Evolutionary conservation across 2,329 filamentous ascomycete genomes (phyloP).

Genomic region (Aspergillus sp.): DNA sequence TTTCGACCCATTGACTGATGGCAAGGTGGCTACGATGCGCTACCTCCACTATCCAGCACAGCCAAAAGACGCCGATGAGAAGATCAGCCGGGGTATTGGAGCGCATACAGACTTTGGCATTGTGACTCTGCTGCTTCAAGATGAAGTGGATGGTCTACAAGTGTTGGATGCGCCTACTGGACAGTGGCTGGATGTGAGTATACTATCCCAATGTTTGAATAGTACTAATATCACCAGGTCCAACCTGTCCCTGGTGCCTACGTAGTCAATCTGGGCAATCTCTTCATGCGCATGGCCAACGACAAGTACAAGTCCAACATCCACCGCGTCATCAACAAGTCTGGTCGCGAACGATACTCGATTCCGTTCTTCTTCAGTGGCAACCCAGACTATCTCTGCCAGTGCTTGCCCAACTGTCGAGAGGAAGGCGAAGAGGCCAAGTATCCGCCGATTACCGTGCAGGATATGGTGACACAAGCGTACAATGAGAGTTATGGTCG

Average conservation of each 20-base stretch:
- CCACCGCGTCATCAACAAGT: conserved; percentile 40
- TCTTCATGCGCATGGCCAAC: conserved; percentile 41
- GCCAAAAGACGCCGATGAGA: conserved; percentile 31
- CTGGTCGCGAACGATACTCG: conserved; percentile 34
- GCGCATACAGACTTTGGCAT: conserved; percentile 43
- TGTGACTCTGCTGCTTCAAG: conserved; percentile 39
- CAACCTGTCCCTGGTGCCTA: conserved; percentile 23
- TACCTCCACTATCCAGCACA: conserved; percentile 41
- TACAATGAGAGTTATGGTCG: conserved; percentile 41
- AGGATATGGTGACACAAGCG: conserved; percentile 35
- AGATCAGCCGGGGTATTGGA: conserved; percentile 35
- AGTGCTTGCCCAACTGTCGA: conserved; percentile 40
- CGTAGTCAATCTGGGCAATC: conserved; percentile 31
- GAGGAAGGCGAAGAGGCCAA: conserved; percentile 32
- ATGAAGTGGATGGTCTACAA: conserved; percentile 34
- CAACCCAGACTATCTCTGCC: conserved; percentile 40
- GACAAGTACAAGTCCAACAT: conserved; percentile 39
- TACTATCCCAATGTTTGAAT: neutral
- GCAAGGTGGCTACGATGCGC: conserved; percentile 38
- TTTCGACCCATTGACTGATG: conserved; percentile 32
- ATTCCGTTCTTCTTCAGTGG: conserved; percentile 42
- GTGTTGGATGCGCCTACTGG: conserved; percentile 24
- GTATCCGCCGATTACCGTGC: conserved; percentile 40
- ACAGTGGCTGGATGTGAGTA: conserved; percentile 28
- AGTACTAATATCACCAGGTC: conserved; percentile 8